These are phyloP conservation scores for Alloteropsis semialata DNA, from an alignment of 176 grass and related monocot genomes.

Conservation along the genomic window DNA sequence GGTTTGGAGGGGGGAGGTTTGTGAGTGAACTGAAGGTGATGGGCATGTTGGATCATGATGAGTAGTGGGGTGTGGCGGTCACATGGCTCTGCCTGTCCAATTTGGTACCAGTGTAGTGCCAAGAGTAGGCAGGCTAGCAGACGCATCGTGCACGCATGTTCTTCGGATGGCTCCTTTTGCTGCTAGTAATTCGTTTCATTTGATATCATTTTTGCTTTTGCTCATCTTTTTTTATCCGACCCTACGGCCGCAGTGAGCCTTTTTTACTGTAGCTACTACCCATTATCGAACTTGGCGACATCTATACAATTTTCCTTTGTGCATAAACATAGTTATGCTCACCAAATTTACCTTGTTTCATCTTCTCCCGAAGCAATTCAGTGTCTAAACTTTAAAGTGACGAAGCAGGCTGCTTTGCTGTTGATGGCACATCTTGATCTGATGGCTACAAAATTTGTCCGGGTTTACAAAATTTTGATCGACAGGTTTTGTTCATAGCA, in stretches of 20 bases:
- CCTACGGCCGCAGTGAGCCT: no score
- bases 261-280: background rate
- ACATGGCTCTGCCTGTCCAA: slow-evolving; percentile 19
- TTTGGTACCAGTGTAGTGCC: background rate
- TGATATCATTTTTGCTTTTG: background rate
- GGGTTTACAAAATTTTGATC: background rate
- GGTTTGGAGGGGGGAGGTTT: background rate
- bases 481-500: background rate
- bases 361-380: no score
- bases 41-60: slow-evolving; percentile 1
- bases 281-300: background rate
- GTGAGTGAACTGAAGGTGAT: background rate
- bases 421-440: background rate
- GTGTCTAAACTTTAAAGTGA: no score
- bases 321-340: background rate
- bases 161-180: background rate
- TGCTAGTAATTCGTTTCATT: background rate
- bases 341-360: no score
- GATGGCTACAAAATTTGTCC: background rate
- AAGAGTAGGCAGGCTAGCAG: slow-evolving; percentile 14
- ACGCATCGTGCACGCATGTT: background rate
- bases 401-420: background rate
- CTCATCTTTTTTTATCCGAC: background rate
- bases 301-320: background rate
- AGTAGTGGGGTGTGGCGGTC: slow-evolving; percentile 21